Base-by-base conservation (phyloP, 495 filamentous ascomycete genomes). In the Penicillium odoratum region DNA sequence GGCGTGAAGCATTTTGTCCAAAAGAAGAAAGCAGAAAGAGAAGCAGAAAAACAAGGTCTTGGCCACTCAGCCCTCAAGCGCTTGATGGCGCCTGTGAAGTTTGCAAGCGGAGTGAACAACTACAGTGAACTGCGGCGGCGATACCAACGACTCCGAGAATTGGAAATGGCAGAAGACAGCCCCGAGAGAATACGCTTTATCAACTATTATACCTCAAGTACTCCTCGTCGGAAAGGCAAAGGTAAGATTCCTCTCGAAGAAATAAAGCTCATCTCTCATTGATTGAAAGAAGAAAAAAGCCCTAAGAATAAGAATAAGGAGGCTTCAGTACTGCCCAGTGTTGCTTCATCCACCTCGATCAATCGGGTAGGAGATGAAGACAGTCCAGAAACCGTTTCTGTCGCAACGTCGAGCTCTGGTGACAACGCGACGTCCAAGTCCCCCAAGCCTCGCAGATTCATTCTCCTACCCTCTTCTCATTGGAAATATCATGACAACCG, bases 161-260 rank as follows among this genome's bases (percentile, higher is more conserved):
- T 96, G n/a, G 92, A 95, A 61, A 84, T 87, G 57, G 63, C 62
- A 5, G 65, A 68, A 18, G 56, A 51, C 8, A 78, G 81, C 53
- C 26, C 61, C 7, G 30, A 62, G 53, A 76, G 83, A 51, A 80
- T 93, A 10, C 80, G 91, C 3, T 96, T 97, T 64, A 77, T 90
- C 42, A 96, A 97, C 64, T 97, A 96, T 69, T 97, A 94, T 65
- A 96, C 93, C 8, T 80, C 88, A 28, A 92, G 90, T 53, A 88
- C 87, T 5, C 92, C 91, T 15, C 60, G 52, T 11, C 52, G 8
- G 21, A 57, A 53, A 34, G 7, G 21, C 38, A 47, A 40, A 40
- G 38, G 38, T 40, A 40, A 15, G 6, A 15, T 15, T n/a, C 13
- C 38, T 16, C 15, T 15, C 15, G 4, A 40, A 40, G 21, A 21